Evolutionary conservation across 1,284 basidiomycete species (phyloP).

Genomic region (Afroboletus lepidellus): DNA sequence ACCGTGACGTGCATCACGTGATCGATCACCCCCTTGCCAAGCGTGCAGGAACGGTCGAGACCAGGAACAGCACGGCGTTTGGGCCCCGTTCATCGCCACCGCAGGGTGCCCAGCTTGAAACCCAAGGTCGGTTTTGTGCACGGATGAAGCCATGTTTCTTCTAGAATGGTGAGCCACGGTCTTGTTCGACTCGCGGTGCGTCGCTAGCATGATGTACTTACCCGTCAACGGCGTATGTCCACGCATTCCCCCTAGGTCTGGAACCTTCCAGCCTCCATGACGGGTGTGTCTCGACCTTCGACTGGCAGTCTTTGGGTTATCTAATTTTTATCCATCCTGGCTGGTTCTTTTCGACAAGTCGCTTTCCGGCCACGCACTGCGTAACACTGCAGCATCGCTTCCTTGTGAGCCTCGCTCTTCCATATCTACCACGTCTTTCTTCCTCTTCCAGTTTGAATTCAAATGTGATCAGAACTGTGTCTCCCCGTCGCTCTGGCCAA

Average conservation of each 20-base stretch:
- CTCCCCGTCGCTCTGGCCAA: neutral
- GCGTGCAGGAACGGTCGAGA: neutral
- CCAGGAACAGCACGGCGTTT: conserved; percentile 3
- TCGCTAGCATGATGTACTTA: neutral
- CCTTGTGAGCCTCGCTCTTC: neutral
- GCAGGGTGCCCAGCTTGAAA: too few relatives aligned
- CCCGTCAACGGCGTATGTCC: neutral
- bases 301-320: too few relatives aligned
- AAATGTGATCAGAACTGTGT: conserved; percentile 16
- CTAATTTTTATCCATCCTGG: conserved; percentile 15
- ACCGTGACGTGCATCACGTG: too few relatives aligned
- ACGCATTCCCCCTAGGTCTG: conserved; percentile 4
- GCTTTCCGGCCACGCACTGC: conserved; percentile 10
- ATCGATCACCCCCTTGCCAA: neutral
- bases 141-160: neutral
- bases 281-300: neutral
- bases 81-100: too few relatives aligned
- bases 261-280: conserved; percentile 6
- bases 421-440: neutral
- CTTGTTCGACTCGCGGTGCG: neutral
- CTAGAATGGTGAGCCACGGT: too few relatives aligned
- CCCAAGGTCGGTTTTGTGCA: neutral
- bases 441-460: conserved; percentile 8
- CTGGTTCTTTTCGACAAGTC: neutral
- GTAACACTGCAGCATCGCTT: conserved; percentile 5